A percentile compares a stretch with the other conserved stretches of the same genome.
phyloP scores from a whole-genome alignment of 177 flowering plant genomes.

The Telopea speciosissima region DNA sequence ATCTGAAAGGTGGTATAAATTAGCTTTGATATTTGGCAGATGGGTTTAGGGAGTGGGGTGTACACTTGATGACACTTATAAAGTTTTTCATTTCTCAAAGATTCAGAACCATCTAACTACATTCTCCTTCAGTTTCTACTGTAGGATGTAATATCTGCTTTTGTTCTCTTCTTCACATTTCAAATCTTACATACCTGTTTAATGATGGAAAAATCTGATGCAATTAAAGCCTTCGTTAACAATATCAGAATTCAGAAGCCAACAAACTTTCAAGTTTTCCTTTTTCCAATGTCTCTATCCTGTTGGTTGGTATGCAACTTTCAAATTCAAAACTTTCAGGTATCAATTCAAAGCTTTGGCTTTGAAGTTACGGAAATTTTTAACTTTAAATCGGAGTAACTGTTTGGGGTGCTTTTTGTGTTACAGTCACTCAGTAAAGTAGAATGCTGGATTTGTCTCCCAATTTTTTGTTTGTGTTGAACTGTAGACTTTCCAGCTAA shows the following conservation, averaged over 20 bases:
- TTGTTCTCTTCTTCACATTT: background rate
- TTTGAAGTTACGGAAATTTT: background rate
- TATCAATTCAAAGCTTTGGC: conserved; percentile 1
- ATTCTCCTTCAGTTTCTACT: no score
- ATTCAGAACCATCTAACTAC: no score
- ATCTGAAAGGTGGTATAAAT: no score
- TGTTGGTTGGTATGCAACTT: conserved; percentile 8
- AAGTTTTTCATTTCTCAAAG: no score
- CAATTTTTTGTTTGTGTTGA: background rate
- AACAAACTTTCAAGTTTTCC: background rate
- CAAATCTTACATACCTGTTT: background rate
- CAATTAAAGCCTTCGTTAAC: no score
- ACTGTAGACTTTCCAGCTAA: conserved; percentile 11
- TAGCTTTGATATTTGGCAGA: no score
- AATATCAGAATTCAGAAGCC: background rate
- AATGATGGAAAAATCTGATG: background rate
- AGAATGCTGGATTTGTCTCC: conserved; percentile 8
- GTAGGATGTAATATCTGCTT: no score
- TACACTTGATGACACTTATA: no score
- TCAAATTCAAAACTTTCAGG: no score
- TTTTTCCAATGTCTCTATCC: background rate
- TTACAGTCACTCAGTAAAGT: conserved; percentile 7
- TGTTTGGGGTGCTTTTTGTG: background rate
- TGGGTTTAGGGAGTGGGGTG: no score
- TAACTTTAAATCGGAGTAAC: background rate